A percentile compares a stretch with the other conserved stretches of the same genome.
phyloP scores from a whole-genome alignment of 2,329 filamentous ascomycete species.

The Ophioceras dolichostomum region DNA sequence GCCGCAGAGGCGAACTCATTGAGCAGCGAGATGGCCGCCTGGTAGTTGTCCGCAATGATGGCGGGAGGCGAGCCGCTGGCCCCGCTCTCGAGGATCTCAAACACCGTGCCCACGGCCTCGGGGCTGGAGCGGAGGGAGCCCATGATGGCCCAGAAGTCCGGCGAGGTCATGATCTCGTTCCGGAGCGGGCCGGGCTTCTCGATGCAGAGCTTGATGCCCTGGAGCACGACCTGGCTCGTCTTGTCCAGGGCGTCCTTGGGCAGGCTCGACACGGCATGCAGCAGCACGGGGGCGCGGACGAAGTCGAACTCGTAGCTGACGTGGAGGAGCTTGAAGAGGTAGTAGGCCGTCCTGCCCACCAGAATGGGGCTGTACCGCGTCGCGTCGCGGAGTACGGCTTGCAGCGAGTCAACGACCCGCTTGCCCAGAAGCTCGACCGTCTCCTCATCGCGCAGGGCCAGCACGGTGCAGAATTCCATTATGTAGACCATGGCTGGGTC shows the following conservation, averaged over 20 bases:
- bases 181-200: constrained; percentile 64
- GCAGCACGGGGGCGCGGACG: constrained; percentile 78
- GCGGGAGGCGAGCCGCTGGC: constrained; percentile 64
- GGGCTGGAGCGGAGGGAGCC: constrained; percentile 58
- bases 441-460: constrained; percentile 64
- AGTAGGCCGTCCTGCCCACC: constrained; percentile 74
- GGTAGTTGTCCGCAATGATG: constrained; percentile 92
- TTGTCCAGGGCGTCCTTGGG: constrained; percentile 65
- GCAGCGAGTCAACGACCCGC: constrained; percentile 66
- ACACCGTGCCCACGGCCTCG: constrained; percentile 65
- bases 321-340: constrained; percentile 70
- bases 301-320: constrained; percentile 85
- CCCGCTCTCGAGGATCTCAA: constrained; percentile 73
- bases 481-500: constrained; percentile 81
- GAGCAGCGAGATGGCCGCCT: constrained; percentile 69
- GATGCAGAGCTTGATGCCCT: constrained; percentile 71
- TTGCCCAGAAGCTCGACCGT: constrained; percentile 66
- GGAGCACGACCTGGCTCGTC: constrained; percentile 62
- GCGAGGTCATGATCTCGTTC: constrained; percentile 90
- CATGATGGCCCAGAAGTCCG: constrained; percentile 92
- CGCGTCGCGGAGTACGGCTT: constrained; percentile 69
- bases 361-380: constrained; percentile 71
- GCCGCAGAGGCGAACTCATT: constrained; percentile 84
- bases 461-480: constrained; percentile 77
- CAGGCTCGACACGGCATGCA: constrained; percentile 85